A percentile compares a stretch with the other conserved stretches of the same genome.
These are phyloP conservation scores for Wickerhamiella kazuoi DNA, from an alignment of 805 yeast genomes.

Conservation along the genomic window DNA sequence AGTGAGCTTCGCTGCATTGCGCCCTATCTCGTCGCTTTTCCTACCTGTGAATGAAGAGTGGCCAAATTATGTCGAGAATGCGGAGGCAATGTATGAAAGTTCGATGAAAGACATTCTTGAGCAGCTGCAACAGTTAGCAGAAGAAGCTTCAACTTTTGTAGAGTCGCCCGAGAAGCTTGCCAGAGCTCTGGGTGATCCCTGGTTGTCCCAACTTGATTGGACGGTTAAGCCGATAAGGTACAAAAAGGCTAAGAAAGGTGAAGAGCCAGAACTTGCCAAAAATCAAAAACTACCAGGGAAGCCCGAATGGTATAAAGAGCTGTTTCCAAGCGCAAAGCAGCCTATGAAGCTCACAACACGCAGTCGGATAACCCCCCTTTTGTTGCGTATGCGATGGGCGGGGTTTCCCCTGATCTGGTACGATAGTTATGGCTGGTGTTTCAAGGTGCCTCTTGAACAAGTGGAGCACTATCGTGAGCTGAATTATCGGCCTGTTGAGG, in stretches of 20 bases:
- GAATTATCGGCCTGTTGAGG: conserved; percentile 21
- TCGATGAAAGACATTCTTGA: conserved; percentile 38
- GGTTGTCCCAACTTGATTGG: conserved; percentile 90
- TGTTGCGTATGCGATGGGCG: conserved; percentile 72
- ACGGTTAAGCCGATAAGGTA: conserved; percentile 37
- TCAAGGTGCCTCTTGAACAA: conserved; percentile 32
- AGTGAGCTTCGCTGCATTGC: conserved; percentile 74
- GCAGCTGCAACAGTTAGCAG: conserved; percentile 42
- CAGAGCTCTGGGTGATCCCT: conserved; percentile 42
- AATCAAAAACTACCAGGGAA: conserved; percentile 72
- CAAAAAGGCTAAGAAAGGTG: conserved; percentile 48
- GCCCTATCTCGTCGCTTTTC: conserved; percentile 53
- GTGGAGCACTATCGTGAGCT: conserved; percentile 18
- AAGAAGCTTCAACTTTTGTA: conserved; percentile 34
- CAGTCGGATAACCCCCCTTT: conserved; percentile 56
- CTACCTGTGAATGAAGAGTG: conserved; percentile 64
- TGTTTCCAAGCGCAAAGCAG: conserved; percentile 25
- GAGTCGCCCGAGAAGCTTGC: conserved; percentile 23
- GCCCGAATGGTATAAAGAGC: conserved; percentile 81
- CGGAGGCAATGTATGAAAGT: conserved; percentile 51
- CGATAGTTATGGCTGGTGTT: conserved; percentile 74
- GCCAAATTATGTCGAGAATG: conserved; percentile 48
- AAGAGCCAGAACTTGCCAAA: conserved; percentile 25
- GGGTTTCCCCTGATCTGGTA: conserved; percentile 70
- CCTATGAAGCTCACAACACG: conserved; percentile 48